Evolutionary conservation across 2,329 filamentous ascomycete genomes (phyloP).

Genomic region (Talaromyces sp.): DNA sequence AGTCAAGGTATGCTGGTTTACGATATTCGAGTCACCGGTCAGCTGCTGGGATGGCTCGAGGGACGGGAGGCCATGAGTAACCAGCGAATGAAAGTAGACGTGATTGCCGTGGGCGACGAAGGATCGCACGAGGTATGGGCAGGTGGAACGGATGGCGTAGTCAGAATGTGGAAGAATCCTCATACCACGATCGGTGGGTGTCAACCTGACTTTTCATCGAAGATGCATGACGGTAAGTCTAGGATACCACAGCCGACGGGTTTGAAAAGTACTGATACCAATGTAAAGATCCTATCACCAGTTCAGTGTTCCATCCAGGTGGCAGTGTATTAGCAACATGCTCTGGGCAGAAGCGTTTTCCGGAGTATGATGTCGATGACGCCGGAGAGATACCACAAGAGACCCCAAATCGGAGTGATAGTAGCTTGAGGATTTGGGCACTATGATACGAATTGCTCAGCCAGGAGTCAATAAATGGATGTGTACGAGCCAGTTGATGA

Average conservation of each 20-base stretch:
- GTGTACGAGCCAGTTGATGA: too few relatives aligned
- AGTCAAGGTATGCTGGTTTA: conserved; percentile 56
- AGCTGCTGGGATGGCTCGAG: conserved; percentile 49
- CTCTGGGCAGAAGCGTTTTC: conserved; percentile 43
- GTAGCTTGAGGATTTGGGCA: conserved; percentile 42
- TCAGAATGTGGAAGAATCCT: conserved; percentile 51
- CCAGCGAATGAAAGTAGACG: conserved; percentile 55
- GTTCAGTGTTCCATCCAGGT: conserved; percentile 45
- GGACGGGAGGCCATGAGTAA: conserved; percentile 48
- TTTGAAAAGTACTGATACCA: conserved; percentile 20
- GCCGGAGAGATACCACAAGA: background rate
- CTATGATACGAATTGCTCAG: conserved; percentile 16
- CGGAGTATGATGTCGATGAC: conserved; percentile 22
- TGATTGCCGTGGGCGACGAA: conserved; percentile 36
- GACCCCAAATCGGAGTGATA: conserved; percentile 26
- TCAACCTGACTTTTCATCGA: conserved; percentile 41
- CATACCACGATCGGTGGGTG: conserved; percentile 40
- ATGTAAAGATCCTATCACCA: conserved; percentile 43
- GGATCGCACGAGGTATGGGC: conserved; percentile 55
- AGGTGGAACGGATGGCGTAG: conserved; percentile 55
- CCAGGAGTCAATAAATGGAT: background rate
- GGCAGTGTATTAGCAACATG: conserved; percentile 49
- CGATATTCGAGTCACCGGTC: conserved; percentile 55
- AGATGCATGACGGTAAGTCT: conserved; percentile 45
- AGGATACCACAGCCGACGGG: background rate